Evolutionary conservation across 1,284 basidiomycete genomes (phyloP), one percentile per base, ranked within the genome.

Genomic region (Chiua sp.): DNA sequence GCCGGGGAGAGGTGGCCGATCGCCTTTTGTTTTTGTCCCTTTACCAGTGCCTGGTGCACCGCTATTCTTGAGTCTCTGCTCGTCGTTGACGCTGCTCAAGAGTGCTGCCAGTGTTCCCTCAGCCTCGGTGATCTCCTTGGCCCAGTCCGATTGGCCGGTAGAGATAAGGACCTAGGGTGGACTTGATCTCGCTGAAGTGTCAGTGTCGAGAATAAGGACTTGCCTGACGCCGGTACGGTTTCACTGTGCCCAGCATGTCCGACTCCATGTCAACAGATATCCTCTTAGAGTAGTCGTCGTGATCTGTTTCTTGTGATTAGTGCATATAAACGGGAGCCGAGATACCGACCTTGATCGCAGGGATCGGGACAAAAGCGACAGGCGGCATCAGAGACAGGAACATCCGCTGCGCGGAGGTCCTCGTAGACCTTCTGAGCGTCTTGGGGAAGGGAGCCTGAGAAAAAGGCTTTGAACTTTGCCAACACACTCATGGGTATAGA

Each of bases 91-190:
- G 35, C 77, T 70, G 54, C 73, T 72, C 57, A 96, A 75, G 65
- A 86, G 79, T 32, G 86, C 79, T 16, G 93, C 90, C 35, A 95
- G 85, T 11, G 89, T 86, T 61, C 82, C 85, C 44, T 81, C 76
- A 26, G 82, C 87, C 59, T 87, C 83, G 15, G 90, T 88, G 61
- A 96, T 86, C 55, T 94, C 88, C 46, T 81, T 81, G 44, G 86
- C 83, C 95, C 94, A 97, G 76, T 97, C 93, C 32, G 87, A 83
- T 77, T 92, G 90, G 18, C 93, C 94, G 1, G 94, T 96, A 2
- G 93, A 95, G 57, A 98, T 92, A 33, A 96, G 81, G 37, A 94
- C 82, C 88, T 93, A 63, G 33, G 52, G 53, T 47, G 52, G 37
- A 22, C 35, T 47, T 49, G 37, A 47, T 61, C 23, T 59, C 30